Base-by-base conservation (phyloP, 495 filamentous ascomycete species). In the Penicillium coffeae region DNA sequence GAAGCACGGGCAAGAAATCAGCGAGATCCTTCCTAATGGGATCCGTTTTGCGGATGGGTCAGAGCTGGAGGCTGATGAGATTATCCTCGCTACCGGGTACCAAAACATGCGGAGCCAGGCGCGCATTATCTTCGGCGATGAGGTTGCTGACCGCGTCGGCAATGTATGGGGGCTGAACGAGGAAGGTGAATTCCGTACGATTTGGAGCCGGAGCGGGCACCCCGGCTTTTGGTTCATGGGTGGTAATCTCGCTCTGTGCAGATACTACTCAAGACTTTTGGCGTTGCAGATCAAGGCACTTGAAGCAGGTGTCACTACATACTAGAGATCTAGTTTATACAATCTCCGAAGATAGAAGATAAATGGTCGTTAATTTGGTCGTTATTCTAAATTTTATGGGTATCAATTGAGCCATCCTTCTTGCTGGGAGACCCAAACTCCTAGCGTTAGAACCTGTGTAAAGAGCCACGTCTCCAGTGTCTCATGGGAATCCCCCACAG, bases 161-260 rank as follows among this genome's bases (percentile, higher is more conserved):
- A 78, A 86, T 64, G 81, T 92, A 32, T 95, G 89, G 89, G 89
- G 86, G 0, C 79, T 86, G 50, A 78, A 93, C 49, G 72, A 80
- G 18, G 87, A 92, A 59, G 89, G 88, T 5, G 89, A 94, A 69
- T 71, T 82, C 58, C 75, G 74, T 8, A 76, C 71, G 2, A 87
- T 94, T 55, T 95, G 87, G 88, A 74, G 78, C 4, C 70, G 59
- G 36, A 85, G 74, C 14, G 86, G 87, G 0, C 86, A 90, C 55
- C 83, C 83, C 0, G 86, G 86, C 0, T 82, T 92, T 45, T 95
- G 88, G 88, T 85, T 88, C 60, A 87, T 90, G 70, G 89, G 88
- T 0, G 89, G 89, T 0, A 92, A 88, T 66, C 62, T 93, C 19
- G 85, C 85, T 12, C 56, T 91, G 47, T 84, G 82, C 42, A 75